A percentile compares a stretch with the other conserved stretches of the same genome.
Evolutionary conservation across 2,329 filamentous ascomycete species (phyloP).

Genomic region (Ophiocordyceps robertsii): DNA sequence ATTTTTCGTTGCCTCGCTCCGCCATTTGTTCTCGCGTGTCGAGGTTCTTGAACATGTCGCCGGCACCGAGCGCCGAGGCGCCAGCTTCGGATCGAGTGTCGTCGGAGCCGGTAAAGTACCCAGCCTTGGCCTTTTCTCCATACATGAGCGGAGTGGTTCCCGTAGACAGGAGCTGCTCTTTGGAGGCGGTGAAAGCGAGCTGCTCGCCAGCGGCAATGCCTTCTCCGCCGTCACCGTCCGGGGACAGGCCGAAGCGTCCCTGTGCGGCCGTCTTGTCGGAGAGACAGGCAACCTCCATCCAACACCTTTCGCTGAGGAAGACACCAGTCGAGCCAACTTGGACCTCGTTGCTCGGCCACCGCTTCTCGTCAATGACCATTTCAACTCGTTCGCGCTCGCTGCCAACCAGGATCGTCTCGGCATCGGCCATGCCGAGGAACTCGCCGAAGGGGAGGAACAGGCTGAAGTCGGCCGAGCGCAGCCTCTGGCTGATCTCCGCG

Average conservation of each 20-base stretch:
- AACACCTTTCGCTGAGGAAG: conserved; percentile 90
- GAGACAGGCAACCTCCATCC: conserved; percentile 77
- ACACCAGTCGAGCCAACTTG: conserved; percentile 83
- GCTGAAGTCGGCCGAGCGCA: conserved; percentile 89
- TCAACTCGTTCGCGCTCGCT: conserved; percentile 88
- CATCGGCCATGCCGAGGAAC: conserved; percentile 78
- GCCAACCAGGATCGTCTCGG: conserved; percentile 74
- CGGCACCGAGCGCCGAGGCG: conserved; percentile 75
- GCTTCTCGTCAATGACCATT: conserved; percentile 78
- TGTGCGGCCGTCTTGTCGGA: conserved; percentile 45
- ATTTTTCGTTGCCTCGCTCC: conserved; percentile 85
- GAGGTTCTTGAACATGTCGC: conserved; percentile 96
- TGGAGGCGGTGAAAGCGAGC: conserved; percentile 46
- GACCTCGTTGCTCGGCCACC: conserved; percentile 87
- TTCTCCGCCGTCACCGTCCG: conserved; percentile 52
- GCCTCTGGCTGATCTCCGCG: conserved; percentile 86
- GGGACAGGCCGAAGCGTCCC: conserved; percentile 22
- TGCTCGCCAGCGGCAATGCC: conserved; percentile 42
- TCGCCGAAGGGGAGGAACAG: conserved; percentile 92
- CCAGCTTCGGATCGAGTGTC: conserved; percentile 87
- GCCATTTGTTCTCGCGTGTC: conserved; percentile 91
- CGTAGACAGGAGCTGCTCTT: conserved; percentile 41
- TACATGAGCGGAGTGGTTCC: conserved; percentile 46
- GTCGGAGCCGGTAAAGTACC: conserved; percentile 72
- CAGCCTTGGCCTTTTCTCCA: conserved; percentile 62